These are phyloP conservation scores for Aspergillus thermomutatus DNA, from an alignment of 2,329 filamentous ascomycete species.

Conservation along the genomic window DNA sequence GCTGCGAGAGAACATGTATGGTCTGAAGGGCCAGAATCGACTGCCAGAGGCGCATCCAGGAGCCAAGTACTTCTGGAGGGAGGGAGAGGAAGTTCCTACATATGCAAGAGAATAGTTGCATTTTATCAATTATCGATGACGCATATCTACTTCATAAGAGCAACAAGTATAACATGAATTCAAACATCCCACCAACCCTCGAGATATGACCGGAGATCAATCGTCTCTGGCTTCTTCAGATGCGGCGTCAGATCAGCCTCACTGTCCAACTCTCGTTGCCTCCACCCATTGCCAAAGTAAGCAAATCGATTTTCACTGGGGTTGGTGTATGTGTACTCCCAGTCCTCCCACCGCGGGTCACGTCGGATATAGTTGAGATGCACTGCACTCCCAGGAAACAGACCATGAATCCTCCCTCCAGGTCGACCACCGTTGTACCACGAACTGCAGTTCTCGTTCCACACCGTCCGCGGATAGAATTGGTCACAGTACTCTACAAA, in stretches of 20 bases:
- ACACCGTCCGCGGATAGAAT: constrained; percentile 51
- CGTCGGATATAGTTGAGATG: constrained; percentile 58
- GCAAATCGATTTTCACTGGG: constrained; percentile 42
- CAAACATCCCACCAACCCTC: constrained; percentile 64
- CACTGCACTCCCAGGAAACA: constrained; percentile 67
- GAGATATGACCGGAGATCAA: constrained; percentile 61
- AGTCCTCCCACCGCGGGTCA: constrained; percentile 60
- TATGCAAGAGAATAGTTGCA: constrained; percentile 24
- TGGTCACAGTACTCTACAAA: constrained; percentile 43
- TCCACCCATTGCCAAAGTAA: constrained; percentile 68
- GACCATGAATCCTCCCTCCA: constrained; percentile 61
- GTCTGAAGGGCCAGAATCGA: constrained; percentile 25
- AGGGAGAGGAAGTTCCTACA: constrained; percentile 30
- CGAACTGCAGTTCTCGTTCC: constrained; percentile 58
- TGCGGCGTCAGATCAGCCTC: constrained; percentile 63
- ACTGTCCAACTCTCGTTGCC: constrained; percentile 54
- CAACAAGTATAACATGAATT: background rate
- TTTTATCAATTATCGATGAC: background rate
- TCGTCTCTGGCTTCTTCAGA: constrained; percentile 53
- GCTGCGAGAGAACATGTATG: constrained; percentile 39
- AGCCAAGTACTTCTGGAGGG: constrained; percentile 34
- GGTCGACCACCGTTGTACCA: constrained; percentile 69
- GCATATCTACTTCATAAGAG: background rate
- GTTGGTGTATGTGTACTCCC: constrained; percentile 50
- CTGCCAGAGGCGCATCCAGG: constrained; percentile 36